These are phyloP conservation scores for Linaria vulgaris DNA, from an alignment of 257 asterid species.

Conservation along the genomic window DNA sequence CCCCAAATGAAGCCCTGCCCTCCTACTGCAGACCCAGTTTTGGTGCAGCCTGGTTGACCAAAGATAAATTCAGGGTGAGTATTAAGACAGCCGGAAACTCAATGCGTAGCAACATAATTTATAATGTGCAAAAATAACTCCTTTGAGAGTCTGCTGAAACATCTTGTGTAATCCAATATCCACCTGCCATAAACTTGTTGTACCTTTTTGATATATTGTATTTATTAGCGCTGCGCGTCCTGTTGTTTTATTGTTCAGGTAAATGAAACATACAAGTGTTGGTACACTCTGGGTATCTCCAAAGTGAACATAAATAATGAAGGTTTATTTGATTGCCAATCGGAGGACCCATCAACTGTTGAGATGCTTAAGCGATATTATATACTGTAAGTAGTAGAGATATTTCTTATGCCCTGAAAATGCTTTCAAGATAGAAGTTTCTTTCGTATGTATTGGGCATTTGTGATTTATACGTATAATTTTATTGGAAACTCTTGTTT, in stretches of 20 bases:
- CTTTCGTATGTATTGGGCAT: not conserved
- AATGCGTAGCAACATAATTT: constrained; percentile 23
- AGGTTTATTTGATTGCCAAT: constrained; percentile 77
- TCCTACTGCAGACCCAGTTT: constrained; percentile 82
- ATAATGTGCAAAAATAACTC: constrained; percentile 6
- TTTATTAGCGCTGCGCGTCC: constrained; percentile 14
- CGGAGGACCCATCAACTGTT: constrained; percentile 73
- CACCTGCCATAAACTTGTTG: constrained; percentile 16
- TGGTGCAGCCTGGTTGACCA: constrained; percentile 89
- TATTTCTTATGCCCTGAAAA: constrained; percentile 18
- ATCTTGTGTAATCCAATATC: constrained; percentile 6
- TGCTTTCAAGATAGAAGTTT: constrained; percentile 8
- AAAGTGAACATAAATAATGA: constrained; percentile 67
- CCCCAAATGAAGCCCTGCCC: constrained; percentile 96
- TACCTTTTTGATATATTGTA: constrained; percentile 17
- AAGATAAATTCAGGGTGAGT: constrained; percentile 76
- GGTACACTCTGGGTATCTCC: constrained; percentile 80
- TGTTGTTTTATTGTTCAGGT: constrained; percentile 53
- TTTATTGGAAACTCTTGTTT: constrained; percentile 13
- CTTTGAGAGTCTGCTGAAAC: constrained; percentile 1
- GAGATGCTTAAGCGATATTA: constrained; percentile 83
- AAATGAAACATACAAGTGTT: constrained; percentile 85
- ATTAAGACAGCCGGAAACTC: constrained; percentile 18
- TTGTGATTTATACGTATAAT: not conserved
- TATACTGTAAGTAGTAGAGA: constrained; percentile 63